Base-by-base conservation (phyloP, 2,329 filamentous ascomycete species). In the Cercospora brassicicola region DNA sequence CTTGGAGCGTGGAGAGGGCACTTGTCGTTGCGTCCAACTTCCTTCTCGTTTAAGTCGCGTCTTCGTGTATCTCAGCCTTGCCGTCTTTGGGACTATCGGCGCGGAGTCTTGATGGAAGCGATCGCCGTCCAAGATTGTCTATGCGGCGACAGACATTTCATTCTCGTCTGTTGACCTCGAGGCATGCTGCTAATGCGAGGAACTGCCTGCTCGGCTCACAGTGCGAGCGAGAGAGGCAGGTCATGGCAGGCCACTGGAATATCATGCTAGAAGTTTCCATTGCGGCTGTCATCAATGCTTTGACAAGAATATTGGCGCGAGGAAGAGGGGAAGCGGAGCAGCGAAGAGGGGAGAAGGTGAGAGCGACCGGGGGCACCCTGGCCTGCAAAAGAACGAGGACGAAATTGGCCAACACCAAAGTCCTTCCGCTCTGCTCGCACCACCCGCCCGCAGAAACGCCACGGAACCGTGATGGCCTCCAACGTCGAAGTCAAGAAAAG, bases 401-500 rank as follows among this genome's bases (percentile, higher is more conserved):
- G 20, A 33, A 56, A 56, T 33, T 39, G 48, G 48, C 45, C 30
- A 56, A 64, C 48, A 8, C 10, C 18, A 42, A 64, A 57, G 51
- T 55, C 61, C 36, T 13, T 26, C 11, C 61, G 30, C 30, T 53
- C 45, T 39, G 18, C 61, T 55, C 42, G 8, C 60, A 63, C 45
- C 42, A 55, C 59, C 59, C 39, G 39, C 59, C 59, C 59, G 39
- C 30, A 33, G 31, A 18, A 45, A 57, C 51, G 51, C 48, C 62
- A 64, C 48, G n/a, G 28, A 51, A 64, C 62, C 62, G 36, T 56
- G 39, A 68, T 68, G 66, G 62, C 62, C 33, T 30, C 65, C 61
- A 65, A 75, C 62, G 68, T 75, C 23, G 69, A 74, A 60, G 66
- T 74, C 23, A 69, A 68, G 39, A 59, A 69, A 42, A 74, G 73